These are phyloP conservation scores for Phaeosphaeriaceae sp. DNA, from an alignment of 2,329 filamentous ascomycete species.

Conservation along the genomic window DNA sequence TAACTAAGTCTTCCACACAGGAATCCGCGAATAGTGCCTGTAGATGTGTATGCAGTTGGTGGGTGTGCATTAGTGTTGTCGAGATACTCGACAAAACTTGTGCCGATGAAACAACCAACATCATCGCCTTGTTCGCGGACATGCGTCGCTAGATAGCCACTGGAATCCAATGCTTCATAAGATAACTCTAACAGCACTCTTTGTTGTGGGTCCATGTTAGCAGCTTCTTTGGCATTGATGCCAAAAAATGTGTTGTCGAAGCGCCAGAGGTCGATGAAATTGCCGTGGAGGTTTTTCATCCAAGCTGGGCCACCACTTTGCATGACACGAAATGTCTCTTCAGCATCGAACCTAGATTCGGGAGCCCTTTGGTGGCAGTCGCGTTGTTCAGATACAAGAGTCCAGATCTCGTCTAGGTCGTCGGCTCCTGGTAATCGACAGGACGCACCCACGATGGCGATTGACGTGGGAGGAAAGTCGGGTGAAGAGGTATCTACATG, in stretches of 20 bases:
- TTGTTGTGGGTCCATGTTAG: slow-evolving; percentile 37
- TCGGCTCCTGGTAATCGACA: slow-evolving; percentile 16
- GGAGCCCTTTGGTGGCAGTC: slow-evolving; percentile 12
- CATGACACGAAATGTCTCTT: slow-evolving; percentile 12
- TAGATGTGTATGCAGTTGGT: slow-evolving; percentile 24
- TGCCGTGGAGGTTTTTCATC: slow-evolving; percentile 21
- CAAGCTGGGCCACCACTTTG: slow-evolving; percentile 11
- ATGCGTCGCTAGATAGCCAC: slow-evolving; percentile 26
- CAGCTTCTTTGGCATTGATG: slow-evolving; percentile 26
- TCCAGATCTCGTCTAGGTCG: slow-evolving; percentile 21
- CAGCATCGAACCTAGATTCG: slow-evolving; percentile 8
- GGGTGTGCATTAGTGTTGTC: slow-evolving; percentile 21
- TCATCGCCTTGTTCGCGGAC: slow-evolving; percentile 13
- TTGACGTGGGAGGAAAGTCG: neutral
- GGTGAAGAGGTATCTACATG: neutral
- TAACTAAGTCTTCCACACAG: slow-evolving; percentile 31
- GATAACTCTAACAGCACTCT: slow-evolving; percentile 32
- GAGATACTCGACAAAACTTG: slow-evolving; percentile 41
- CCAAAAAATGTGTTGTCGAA: slow-evolving; percentile 46
- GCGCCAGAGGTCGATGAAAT: slow-evolving; percentile 35
- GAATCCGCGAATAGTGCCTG: slow-evolving; percentile 32
- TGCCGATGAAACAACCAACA: slow-evolving; percentile 46
- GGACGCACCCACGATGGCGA: slow-evolving; percentile 17
- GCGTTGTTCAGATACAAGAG: slow-evolving; percentile 14
- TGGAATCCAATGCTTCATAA: slow-evolving; percentile 49